These are phyloP conservation scores for Russula abietina DNA, from an alignment of 768 basidiomycete genomes.

Conservation along the genomic window DNA sequence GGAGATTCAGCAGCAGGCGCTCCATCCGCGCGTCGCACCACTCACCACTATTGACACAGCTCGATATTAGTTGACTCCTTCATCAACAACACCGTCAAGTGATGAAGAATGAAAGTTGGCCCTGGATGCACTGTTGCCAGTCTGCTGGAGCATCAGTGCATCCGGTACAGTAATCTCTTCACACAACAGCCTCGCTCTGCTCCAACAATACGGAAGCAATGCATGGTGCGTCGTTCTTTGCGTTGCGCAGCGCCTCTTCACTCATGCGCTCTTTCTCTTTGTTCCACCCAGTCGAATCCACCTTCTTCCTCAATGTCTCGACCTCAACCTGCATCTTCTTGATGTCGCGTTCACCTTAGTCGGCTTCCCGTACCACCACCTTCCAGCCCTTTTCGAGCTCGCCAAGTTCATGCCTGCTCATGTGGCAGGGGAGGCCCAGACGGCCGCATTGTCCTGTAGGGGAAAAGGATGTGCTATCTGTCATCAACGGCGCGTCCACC, in stretches of 20 bases:
- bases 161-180: constrained; percentile 47
- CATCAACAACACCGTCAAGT: constrained; percentile 52
- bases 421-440: no score
- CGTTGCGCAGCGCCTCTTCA: no score
- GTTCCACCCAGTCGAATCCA: no score
- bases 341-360: no score
- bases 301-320: no score
- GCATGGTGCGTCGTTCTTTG: constrained; percentile 91
- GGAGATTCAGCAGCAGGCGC: constrained; percentile 44
- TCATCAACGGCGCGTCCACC: constrained; percentile 56
- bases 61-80: constrained; percentile 70
- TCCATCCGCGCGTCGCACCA: constrained; percentile 70
- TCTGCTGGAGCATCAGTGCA: constrained; percentile 81
- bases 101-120: constrained; percentile 75
- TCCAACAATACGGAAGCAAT: constrained; percentile 85
- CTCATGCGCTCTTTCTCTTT: no score
- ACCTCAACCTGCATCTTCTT: no score
- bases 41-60: constrained; percentile 62
- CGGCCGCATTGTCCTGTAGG: no score
- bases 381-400: no score
- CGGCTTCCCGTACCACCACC: no score
- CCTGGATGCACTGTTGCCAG: constrained; percentile 63
- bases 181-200: constrained; percentile 72
- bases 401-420: no score
- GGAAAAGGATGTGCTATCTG: constrained; percentile 54